Evolutionary conservation across 2,329 filamentous ascomycete genomes (phyloP), one percentile per base, ranked within the genome.

Genomic region (Coleophoma cylindrospora): DNA sequence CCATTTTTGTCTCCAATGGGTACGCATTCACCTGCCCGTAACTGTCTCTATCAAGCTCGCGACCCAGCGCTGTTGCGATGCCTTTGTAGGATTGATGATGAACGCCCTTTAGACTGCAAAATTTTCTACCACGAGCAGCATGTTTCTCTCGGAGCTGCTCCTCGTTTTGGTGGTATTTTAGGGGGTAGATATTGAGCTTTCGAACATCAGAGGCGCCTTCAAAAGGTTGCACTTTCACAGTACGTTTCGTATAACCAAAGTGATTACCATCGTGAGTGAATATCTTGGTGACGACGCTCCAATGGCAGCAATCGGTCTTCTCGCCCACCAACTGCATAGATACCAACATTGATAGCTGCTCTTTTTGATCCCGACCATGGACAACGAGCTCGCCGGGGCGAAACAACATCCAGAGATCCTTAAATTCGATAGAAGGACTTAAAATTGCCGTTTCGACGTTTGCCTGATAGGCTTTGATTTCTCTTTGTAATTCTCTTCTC

Each of bases 21-120:
- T 27, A 43, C 10, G 8, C 22, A 7, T 19, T n/a, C 10, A 21
- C 14, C 22, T 19, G 40, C 15, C 40, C 40, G 7, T 15, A 19
- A 15, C 22, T 14, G 22, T 43, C 40, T 21, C 40, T 19, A 9
- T 43, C 44, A 22, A 14, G 33, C 14, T 54, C 32, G n/a, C 34
- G 8, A 4, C 14, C 19, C 3, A 51, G 48, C 12, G 50, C 52
- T 33, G 50, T 50, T 10, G 55, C 55, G n/a, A 51, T 52, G 19
- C 56, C 59, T 10, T 54, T 55, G 43, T 61, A 61, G 13, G 58
- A 53, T 50, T 56, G 55, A 47, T 61, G 55, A 19, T 61, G 56
- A 12, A 52, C 51, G 12, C 60, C 60, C 19, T 47, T 50, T 12
- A 58, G 48, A 19, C 36, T 53, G 41, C 60, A 56, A 22, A 60